Evolutionary conservation across 164 flowering plant genomes (phyloP).

Genomic region (Nymphaea colorata): DNA sequence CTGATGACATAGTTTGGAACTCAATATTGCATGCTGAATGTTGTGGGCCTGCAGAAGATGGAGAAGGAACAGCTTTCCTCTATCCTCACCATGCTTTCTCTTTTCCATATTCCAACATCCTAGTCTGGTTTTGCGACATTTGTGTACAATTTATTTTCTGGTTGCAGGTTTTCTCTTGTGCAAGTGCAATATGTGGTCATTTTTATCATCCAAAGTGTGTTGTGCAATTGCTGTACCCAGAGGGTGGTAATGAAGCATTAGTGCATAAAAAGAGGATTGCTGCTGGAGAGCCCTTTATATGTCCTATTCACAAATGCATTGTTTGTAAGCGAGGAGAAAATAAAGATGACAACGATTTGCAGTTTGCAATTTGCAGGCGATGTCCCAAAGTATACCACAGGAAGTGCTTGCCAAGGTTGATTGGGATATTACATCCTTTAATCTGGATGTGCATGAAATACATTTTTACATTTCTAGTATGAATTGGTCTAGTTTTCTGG

Average conservation of each 20-base stretch:
- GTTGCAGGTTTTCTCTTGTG: conserved; percentile 66
- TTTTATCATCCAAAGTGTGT: conserved; percentile 81
- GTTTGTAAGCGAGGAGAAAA: conserved; percentile 51
- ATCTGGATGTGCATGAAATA: too few species aligned
- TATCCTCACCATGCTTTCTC: too few species aligned
- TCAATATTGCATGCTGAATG: too few species aligned
- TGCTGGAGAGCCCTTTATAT: conserved; percentile 54
- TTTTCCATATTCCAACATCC: too few species aligned
- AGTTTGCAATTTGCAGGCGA: conserved; percentile 82
- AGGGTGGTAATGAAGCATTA: conserved; percentile 24
- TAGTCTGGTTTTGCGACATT: too few species aligned
- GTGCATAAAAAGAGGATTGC: conserved; percentile 30
- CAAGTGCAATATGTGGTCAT: conserved; percentile 61
- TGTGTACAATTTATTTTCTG: too few species aligned
- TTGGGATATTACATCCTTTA: background rate
- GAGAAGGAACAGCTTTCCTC: too few species aligned
- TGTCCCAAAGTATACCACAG: conserved; percentile 84
- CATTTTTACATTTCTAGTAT: too few species aligned
- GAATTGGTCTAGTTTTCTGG: too few species aligned
- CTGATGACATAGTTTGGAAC: too few species aligned
- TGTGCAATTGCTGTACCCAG: conserved; percentile 32
- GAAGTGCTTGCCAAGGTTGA: conserved; percentile 84
- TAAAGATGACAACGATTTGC: conserved; percentile 29
- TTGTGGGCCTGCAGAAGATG: too few species aligned
- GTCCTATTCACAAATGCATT: conserved; percentile 63